Base-by-base conservation (phyloP, 2,329 filamentous ascomycete genomes). In the Knoxdaviesia proteae region DNA sequence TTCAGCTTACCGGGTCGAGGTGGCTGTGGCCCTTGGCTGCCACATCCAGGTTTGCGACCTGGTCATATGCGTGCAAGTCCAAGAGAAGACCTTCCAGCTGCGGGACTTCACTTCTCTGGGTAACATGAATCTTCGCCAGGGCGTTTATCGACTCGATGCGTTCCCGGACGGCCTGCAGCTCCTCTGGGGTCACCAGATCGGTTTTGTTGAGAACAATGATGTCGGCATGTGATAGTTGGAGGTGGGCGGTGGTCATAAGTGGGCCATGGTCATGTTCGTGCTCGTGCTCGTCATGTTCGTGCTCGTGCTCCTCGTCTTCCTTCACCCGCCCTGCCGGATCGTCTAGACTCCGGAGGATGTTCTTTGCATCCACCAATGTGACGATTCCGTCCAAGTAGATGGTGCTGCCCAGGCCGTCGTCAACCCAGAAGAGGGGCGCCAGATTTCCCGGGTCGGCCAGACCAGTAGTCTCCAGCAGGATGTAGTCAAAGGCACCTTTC, bases 381-480 rank as follows among this genome's bases (percentile, higher is more conserved):
- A 96, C 87, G 44, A 98, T 94, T 2, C 90, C 90, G 54, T 98
- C 90, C 0, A 98, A 73, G 58, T 93, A 98, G 52, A 98, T 94
- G 35, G 80, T 87, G 58, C 87, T 94, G 6, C 86, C 88, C 3
- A 98, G 70, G 0, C 87, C 90, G 49, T 96, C 88, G 52, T 98
- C 90, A 31, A 98, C 79, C 90, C 90, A 98, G 62, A 98, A 98
- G 9, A 96, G 63, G 1, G 90, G 90, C 0, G 90, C 90, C 42
- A 98, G 76, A 53, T 96, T 96, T 1, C 90, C 90, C 0, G 90
- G 90, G 54, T 98, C 88, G 5, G 90, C 90, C 5, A 98, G 69
- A 0, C 90, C 90, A 0, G 90, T 96, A 0, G 90, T 98, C 58
- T 98, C 90, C 1, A 98, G 75, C 3, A 98, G 71, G 49, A 98